A percentile compares a stretch with the other conserved stretches of the same genome.
phyloP scores from a whole-genome alignment of 1,284 basidiomycete genomes.

The Naganishia sp. region DNA sequence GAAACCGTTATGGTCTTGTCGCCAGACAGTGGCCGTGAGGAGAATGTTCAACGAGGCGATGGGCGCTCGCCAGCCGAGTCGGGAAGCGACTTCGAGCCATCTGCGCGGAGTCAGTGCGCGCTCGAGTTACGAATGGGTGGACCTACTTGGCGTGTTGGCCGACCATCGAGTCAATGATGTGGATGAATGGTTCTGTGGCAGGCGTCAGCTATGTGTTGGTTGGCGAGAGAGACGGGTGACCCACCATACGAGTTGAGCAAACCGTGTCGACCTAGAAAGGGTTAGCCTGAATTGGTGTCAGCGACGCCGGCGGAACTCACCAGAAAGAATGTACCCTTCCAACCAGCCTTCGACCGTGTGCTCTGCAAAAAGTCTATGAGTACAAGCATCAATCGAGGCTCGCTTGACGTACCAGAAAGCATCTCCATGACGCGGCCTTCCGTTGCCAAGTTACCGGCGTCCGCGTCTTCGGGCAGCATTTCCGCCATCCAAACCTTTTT shows the following conservation, averaged over 20 bases:
- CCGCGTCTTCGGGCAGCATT: slow-evolving; percentile 49
- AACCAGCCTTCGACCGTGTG: slow-evolving; percentile 45
- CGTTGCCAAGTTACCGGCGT: slow-evolving; percentile 40
- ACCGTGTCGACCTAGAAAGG: slow-evolving; percentile 37
- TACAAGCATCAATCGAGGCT: not conserved
- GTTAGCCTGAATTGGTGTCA: too few relatives aligned
- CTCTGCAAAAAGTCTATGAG: slow-evolving; percentile 28
- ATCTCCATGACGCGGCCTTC: slow-evolving; percentile 52
- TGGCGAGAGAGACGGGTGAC: not conserved
- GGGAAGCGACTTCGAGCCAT: slow-evolving; percentile 65
- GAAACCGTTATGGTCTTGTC: slow-evolving; percentile 57
- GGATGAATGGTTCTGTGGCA: slow-evolving; percentile 44
- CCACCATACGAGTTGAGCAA: slow-evolving; percentile 50
- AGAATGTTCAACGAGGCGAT: slow-evolving; percentile 49
- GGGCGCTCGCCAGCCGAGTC: slow-evolving; percentile 38
- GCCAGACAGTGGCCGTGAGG: slow-evolving; percentile 50
- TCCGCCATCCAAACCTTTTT: slow-evolving; percentile 47
- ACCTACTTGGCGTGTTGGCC: slow-evolving; percentile 69
- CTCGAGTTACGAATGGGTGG: too few relatives aligned
- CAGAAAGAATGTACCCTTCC: slow-evolving; percentile 41
- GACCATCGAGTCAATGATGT: slow-evolving; percentile 36
- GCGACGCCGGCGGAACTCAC: slow-evolving; percentile 9
- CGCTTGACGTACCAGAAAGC: slow-evolving; percentile 36
- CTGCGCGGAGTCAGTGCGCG: slow-evolving; percentile 1
- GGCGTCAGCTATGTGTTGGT: not conserved